Percentiles rank a stretch among this genome's conserved stretches.
phyloP scores from a whole-genome alignment of 441 rosid species.

The Erodium texanum region DNA sequence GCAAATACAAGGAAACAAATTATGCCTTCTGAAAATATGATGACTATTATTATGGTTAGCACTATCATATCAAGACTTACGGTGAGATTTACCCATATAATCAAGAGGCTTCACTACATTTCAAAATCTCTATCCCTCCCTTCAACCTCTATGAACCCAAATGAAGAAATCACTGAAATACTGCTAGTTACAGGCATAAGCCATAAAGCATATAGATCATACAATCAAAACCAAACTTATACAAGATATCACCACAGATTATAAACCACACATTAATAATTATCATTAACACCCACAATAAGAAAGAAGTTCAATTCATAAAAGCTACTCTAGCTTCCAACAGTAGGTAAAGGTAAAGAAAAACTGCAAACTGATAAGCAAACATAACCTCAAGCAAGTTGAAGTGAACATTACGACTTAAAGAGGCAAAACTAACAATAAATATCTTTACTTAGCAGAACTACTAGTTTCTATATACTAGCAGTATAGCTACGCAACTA shows the following conservation, averaged over 20 bases:
- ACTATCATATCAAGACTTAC: too few relatives aligned
- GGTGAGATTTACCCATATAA: too few relatives aligned
- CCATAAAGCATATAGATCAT: neutral
- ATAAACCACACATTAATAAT: slow-evolving; percentile 9
- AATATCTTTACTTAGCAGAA: slow-evolving; percentile 6
- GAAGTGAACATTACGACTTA: slow-evolving; percentile 18
- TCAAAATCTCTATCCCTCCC: slow-evolving; percentile 17
- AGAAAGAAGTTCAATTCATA: slow-evolving; percentile 15
- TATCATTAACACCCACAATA: slow-evolving; percentile 17
- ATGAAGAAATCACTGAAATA: neutral
- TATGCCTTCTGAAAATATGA: too few relatives aligned
- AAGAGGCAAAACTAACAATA: slow-evolving; percentile 18
- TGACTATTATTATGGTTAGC: too few relatives aligned
- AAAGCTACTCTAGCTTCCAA: slow-evolving; percentile 19
- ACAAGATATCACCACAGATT: neutral
- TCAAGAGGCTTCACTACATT: slow-evolving; percentile 15
- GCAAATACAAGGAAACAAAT: too few relatives aligned
- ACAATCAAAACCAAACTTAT: slow-evolving; percentile 7
- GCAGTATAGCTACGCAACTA: slow-evolving; percentile 27
- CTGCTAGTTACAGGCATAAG: slow-evolving; percentile 2
- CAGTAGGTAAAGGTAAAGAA: slow-evolving; percentile 8
- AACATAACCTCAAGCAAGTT: slow-evolving; percentile 11
- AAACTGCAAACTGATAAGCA: slow-evolving; percentile 6
- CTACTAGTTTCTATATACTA: slow-evolving; percentile 27
- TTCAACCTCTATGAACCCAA: slow-evolving; percentile 14